phyloP scores from a whole-genome alignment of 371 early-diverging fungal genomes.

The Choanephora cucurbitarum region DNA sequence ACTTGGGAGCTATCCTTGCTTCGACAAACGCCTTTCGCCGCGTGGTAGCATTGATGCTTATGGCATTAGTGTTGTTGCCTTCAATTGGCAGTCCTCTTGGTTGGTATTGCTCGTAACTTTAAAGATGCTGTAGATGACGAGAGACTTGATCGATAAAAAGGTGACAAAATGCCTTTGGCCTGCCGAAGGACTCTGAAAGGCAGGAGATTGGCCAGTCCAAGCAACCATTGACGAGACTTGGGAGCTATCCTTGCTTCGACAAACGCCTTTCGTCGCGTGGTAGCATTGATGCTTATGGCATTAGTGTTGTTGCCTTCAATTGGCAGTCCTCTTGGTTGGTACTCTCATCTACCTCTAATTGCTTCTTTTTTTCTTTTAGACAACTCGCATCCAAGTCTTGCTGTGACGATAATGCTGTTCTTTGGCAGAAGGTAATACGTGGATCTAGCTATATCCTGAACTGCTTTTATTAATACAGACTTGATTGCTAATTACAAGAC shows the following conservation, averaged over 20 bases:
- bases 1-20: constrained; percentile 20
- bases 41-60: constrained; percentile 5
- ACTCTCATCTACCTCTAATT: constrained; percentile 9
- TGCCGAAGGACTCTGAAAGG: constrained; percentile 16
- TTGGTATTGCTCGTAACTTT: constrained; percentile 9
- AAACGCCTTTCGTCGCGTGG: constrained; percentile 11
- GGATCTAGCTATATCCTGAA: constrained; percentile 2
- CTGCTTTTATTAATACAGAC: constrained; percentile 7
- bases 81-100: constrained; percentile 12
- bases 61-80: constrained; percentile 6
- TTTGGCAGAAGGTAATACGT: constrained; percentile 1
- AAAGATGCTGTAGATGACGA: constrained; percentile 5
- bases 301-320: constrained; percentile 9
- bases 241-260: constrained; percentile 20
- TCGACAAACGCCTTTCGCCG: constrained; percentile 14
- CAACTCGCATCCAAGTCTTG: constrained; percentile 1
- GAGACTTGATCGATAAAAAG: constrained; percentile 14
- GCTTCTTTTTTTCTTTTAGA: constrained; percentile 9
- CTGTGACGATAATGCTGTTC: not conserved
- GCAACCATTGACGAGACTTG: constrained; percentile 13
- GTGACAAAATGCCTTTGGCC: no score
- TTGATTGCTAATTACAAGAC: constrained; percentile 6
- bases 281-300: constrained; percentile 1
- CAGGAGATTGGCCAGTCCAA: constrained; percentile 11
- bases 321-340: constrained; percentile 13